A percentile compares a stretch with the other conserved stretches of the same genome.
phyloP scores from a whole-genome alignment of 257 asterid genomes.

The Plantago major region DNA sequence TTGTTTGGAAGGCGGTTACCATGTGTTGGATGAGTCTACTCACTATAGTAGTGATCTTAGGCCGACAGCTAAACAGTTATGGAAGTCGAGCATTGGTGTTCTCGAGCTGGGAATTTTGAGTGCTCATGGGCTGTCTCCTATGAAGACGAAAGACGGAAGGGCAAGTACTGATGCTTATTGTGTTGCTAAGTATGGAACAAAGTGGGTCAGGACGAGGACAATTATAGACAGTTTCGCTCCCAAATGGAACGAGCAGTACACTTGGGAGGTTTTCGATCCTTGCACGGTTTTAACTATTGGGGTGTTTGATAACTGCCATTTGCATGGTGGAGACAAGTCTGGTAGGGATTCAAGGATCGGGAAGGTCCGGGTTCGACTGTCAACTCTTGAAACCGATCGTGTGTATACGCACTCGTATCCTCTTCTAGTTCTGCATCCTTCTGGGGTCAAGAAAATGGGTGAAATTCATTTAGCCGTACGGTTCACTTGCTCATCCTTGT shows the following conservation, averaged over 20 bases:
- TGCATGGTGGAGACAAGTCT: constrained; percentile 53
- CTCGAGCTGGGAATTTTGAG: constrained; percentile 63
- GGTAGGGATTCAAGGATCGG: constrained; percentile 67
- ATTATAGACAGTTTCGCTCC: constrained; percentile 64
- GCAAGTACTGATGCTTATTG: constrained; percentile 70
- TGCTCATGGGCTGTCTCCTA: constrained; percentile 55
- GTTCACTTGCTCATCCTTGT: constrained; percentile 57
- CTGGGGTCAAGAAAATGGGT: constrained; percentile 76
- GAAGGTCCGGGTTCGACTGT: constrained; percentile 69
- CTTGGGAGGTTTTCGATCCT: constrained; percentile 78
- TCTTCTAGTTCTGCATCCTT: constrained; percentile 58
- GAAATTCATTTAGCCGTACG: constrained; percentile 69
- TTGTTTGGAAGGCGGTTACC: constrained; percentile 76
- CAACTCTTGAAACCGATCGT: constrained; percentile 64
- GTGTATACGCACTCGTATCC: constrained; percentile 67
- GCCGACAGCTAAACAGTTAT: constrained; percentile 64
- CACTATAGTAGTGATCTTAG: constrained; percentile 72
- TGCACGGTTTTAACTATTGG: constrained; percentile 69
- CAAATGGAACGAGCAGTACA: constrained; percentile 76
- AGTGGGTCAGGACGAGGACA: constrained; percentile 70
- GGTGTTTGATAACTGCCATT: constrained; percentile 62
- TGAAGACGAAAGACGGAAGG: constrained; percentile 58
- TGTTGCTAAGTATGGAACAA: constrained; percentile 67
- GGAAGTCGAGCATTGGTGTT: constrained; percentile 69
- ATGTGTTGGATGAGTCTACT: constrained; percentile 69